phyloP scores from a whole-genome alignment of 2,329 filamentous ascomycete species.

The Alternaria arborescens region DNA sequence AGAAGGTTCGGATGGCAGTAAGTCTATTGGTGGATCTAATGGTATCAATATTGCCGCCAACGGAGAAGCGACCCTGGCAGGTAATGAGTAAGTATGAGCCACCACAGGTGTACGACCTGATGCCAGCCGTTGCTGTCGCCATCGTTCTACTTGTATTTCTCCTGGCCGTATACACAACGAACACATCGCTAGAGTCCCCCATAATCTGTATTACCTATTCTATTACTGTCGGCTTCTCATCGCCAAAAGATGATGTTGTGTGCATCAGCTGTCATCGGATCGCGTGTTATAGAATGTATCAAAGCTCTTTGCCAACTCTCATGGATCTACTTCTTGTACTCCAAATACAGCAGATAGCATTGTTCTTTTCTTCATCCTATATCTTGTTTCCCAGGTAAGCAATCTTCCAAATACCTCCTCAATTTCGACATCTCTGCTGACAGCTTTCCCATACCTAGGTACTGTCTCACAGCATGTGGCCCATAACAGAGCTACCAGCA shows the following conservation, averaged over 20 bases:
- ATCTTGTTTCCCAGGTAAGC: neutral
- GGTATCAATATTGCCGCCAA: constrained; percentile 43
- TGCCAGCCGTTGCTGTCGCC: neutral
- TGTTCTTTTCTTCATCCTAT: neutral
- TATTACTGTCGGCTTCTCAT: neutral
- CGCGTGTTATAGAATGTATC: too few species aligned
- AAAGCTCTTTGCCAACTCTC: too few species aligned
- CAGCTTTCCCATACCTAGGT: neutral
- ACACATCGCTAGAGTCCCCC: too few species aligned
- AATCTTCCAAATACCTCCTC: neutral
- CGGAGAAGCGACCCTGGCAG: constrained; percentile 34
- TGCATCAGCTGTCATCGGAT: too few species aligned
- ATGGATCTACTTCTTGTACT: too few species aligned
- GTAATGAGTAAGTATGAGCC: constrained; percentile 21
- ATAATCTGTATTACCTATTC: neutral
- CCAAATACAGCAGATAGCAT: neutral
- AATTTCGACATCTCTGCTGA: neutral
- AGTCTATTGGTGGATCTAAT: constrained; percentile 41
- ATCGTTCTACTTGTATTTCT: neutral
- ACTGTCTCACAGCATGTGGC: neutral
- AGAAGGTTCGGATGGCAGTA: constrained; percentile 43
- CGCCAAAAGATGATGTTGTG: too few species aligned
- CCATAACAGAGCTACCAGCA: neutral
- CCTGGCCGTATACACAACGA: too few species aligned
- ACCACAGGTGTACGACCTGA: neutral